Evolutionary conservation across 768 basidiomycete genomes (phyloP).

Genomic region (Polyporus arcularius): DNA sequence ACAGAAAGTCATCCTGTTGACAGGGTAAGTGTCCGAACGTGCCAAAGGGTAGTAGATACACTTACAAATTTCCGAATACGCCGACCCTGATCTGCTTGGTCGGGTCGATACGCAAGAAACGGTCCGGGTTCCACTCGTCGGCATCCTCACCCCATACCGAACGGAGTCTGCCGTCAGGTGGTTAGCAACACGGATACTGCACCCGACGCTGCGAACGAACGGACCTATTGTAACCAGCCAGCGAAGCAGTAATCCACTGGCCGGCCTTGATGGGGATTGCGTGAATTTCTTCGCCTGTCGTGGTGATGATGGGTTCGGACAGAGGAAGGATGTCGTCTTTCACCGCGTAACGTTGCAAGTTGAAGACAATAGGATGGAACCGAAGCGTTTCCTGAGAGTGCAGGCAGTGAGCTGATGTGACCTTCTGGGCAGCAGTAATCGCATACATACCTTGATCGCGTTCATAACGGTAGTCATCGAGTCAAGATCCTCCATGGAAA

Average conservation of each 20-base stretch:
- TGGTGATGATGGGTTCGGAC: conserved; percentile 29
- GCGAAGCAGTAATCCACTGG: conserved; percentile 8
- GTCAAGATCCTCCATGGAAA: conserved; percentile 14
- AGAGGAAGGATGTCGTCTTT: conserved; percentile 36
- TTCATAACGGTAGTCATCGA: background rate
- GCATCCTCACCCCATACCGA: conserved; percentile 32
- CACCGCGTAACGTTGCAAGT: conserved; percentile 18
- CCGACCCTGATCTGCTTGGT: conserved; percentile 19
- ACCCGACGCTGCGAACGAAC: background rate
- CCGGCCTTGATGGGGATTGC: conserved; percentile 40
- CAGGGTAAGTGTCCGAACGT: background rate
- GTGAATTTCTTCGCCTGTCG: conserved; percentile 25
- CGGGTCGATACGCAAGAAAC: conserved; percentile 18
- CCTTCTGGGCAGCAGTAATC: background rate
- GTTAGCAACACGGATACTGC: background rate
- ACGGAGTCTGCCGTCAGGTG: conserved; percentile 10
- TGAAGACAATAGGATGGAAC: conserved; percentile 20
- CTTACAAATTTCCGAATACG: conserved; percentile 4
- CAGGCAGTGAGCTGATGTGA: background rate
- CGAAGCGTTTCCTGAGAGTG: conserved; percentile 22
- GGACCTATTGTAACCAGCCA: conserved; percentile 33
- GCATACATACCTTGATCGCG: conserved; percentile 27
- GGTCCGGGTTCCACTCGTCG: conserved; percentile 26
- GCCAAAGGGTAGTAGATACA: background rate
- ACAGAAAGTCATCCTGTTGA: background rate